Percentiles rank a stretch among this genome's conserved stretches.
phyloP scores from a whole-genome alignment of 1,284 basidiomycete genomes.

The Ustilago crameri region DNA sequence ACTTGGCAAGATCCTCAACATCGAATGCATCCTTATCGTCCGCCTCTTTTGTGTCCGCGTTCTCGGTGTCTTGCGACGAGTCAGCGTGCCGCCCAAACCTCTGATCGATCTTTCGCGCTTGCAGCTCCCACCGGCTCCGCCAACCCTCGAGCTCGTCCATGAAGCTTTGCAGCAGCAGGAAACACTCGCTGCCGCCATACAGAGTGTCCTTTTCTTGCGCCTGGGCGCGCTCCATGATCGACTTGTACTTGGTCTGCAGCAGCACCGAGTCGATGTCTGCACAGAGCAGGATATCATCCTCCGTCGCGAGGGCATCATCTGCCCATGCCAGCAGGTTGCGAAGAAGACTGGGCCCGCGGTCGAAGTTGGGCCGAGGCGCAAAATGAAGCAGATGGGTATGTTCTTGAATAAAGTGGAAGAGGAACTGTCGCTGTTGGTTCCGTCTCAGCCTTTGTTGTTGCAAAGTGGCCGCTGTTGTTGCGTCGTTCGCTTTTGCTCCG shows the following conservation, averaged over 20 bases:
- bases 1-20: slow-evolving; percentile 5
- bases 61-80: background rate
- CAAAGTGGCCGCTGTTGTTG: background rate
- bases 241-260: slow-evolving; percentile 52
- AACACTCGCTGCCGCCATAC: slow-evolving; percentile 44
- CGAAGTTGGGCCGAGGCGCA: slow-evolving; percentile 47
- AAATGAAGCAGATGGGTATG: slow-evolving; percentile 49
- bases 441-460: slow-evolving; percentile 24
- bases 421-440: slow-evolving; percentile 41
- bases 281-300: slow-evolving; percentile 44
- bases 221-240: slow-evolving; percentile 47
- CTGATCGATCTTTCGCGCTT: slow-evolving; percentile 41
- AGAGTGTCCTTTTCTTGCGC: slow-evolving; percentile 41
- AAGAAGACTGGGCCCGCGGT: slow-evolving; percentile 38
- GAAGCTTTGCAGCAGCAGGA: slow-evolving; percentile 43
- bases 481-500: slow-evolving; percentile 8
- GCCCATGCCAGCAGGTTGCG: slow-evolving; percentile 44
- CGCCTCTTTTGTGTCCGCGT: background rate
- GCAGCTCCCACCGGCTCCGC: slow-evolving; percentile 41
- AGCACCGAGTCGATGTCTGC: slow-evolving; percentile 48
- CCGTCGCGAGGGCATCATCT: slow-evolving; percentile 26
- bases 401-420: slow-evolving; percentile 53
- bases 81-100: slow-evolving; percentile 21
- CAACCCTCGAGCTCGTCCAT: slow-evolving; percentile 47
- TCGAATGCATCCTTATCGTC: background rate